phyloP scores from a whole-genome alignment of 163 green algal species.

The Volvox carteri region DNA sequence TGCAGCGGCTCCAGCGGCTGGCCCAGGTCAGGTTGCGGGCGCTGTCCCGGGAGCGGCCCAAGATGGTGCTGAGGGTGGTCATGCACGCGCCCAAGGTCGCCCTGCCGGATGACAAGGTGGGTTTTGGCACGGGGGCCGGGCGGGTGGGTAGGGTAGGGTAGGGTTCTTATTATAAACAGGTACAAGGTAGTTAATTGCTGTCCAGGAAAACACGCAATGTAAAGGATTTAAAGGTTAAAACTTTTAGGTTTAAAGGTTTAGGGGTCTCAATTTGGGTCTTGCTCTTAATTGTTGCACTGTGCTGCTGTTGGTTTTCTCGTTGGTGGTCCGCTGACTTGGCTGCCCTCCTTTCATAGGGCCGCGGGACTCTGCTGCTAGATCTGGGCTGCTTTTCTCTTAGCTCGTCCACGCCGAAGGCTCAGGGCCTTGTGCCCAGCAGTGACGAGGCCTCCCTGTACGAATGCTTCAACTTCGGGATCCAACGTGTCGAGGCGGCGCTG shows the following conservation, averaged over 20 bases:
- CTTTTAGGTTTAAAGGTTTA: too few relatives aligned
- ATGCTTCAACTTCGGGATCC: constrained; percentile 71
- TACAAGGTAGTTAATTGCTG: too few relatives aligned
- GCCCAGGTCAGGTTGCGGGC: constrained; percentile 75
- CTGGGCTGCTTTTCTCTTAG: constrained; percentile 85
- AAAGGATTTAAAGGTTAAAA: too few relatives aligned
- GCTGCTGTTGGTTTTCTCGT: neutral
- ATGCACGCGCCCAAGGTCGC: constrained; percentile 93
- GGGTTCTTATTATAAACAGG: too few relatives aligned
- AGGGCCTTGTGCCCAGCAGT: constrained; percentile 73
- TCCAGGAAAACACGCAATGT: too few relatives aligned
- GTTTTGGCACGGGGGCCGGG: neutral
- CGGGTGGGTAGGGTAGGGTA: neutral
- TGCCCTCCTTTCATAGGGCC: constrained; percentile 4
- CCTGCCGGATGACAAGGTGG: constrained; percentile 64
- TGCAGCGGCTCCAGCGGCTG: constrained; percentile 58
- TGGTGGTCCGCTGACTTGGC: neutral
- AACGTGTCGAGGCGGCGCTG: constrained; percentile 84
- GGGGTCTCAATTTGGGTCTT: too few relatives aligned
- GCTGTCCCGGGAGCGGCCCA: constrained; percentile 72
- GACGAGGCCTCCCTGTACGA: constrained; percentile 88
- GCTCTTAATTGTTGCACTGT: neutral
- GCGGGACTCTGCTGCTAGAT: constrained; percentile 81
- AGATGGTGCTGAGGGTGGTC: constrained; percentile 79
- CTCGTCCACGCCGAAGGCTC: constrained; percentile 73